phyloP scores from a whole-genome alignment of 73 alveolate genomes.

The Stentor coeruleus region DNA sequence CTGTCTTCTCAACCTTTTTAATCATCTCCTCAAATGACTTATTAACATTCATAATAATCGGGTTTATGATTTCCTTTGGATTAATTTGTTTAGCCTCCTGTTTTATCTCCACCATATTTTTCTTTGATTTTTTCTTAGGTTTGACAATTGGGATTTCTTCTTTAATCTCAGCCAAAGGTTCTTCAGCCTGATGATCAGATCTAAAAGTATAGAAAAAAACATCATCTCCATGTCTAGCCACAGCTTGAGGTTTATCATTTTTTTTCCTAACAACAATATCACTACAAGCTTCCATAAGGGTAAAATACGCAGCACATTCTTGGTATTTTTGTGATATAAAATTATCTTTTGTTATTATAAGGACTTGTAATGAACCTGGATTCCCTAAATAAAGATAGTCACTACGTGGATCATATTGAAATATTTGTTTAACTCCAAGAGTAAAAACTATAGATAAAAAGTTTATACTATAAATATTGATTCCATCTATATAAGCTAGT shows the following conservation, averaged over 20 bases:
- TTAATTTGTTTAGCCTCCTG: constrained; percentile 19
- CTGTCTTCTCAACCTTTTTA: not conserved
- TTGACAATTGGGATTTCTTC: constrained; percentile 28
- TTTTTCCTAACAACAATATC: not conserved
- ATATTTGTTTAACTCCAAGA: not conserved
- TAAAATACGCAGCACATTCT: not conserved
- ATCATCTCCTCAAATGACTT: not conserved
- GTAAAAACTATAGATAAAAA: not conserved
- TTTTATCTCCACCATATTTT: constrained; percentile 35
- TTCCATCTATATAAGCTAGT: not conserved
- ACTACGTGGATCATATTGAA: not conserved
- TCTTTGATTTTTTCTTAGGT: constrained; percentile 7
- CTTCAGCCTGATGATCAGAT: not conserved
- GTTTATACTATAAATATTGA: not conserved
- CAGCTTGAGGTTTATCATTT: constrained; percentile 1
- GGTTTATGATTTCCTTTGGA: constrained; percentile 8
- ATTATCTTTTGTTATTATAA: not conserved
- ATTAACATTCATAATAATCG: not conserved
- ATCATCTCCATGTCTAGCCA: constrained; percentile 30
- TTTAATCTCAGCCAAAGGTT: constrained; percentile 13
- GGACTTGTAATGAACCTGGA: not conserved
- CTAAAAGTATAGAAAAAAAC: constrained; percentile 1
- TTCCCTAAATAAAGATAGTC: not conserved
- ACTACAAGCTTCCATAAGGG: not conserved
- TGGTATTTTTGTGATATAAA: not conserved